Evolutionary conservation across 2,329 filamentous ascomycete species (phyloP).

Genomic region (Penicillium expansum): DNA sequence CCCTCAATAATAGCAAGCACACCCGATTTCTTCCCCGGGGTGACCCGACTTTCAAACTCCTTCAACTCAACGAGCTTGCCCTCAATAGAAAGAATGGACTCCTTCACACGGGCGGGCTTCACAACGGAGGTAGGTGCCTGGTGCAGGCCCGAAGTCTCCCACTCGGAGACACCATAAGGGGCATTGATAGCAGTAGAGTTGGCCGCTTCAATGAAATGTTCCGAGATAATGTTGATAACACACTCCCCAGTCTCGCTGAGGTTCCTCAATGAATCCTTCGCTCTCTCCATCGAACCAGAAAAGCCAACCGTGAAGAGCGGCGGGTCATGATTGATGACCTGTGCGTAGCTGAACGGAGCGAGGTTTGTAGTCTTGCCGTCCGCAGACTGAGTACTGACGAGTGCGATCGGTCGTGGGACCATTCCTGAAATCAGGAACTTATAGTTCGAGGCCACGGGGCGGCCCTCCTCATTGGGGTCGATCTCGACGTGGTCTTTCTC

Average conservation of each 20-base stretch:
- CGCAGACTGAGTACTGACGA: constrained; percentile 56
- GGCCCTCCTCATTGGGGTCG: constrained; percentile 71
- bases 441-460: constrained; percentile 74
- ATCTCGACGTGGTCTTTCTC: constrained; percentile 69
- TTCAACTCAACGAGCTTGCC: constrained; percentile 69
- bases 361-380: constrained; percentile 71
- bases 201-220: constrained; percentile 82
- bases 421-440: constrained; percentile 84
- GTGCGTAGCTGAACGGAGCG: constrained; percentile 84
- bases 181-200: constrained; percentile 78
- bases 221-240: constrained; percentile 81
- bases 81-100: constrained; percentile 81
- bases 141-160: constrained; percentile 73
- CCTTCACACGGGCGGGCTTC: constrained; percentile 68
- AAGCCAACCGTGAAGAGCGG: constrained; percentile 72
- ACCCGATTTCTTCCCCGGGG: constrained; percentile 70
- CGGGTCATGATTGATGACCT: constrained; percentile 80
- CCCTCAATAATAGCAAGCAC: constrained; percentile 78
- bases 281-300: constrained; percentile 53
- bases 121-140: constrained; percentile 66
- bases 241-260: constrained; percentile 70
- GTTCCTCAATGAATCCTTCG: constrained; percentile 79
- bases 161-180: constrained; percentile 74
- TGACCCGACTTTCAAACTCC: constrained; percentile 73
- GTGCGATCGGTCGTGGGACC: constrained; percentile 75